These are phyloP conservation scores for Fusarium heterosporum DNA, from an alignment of 2,329 filamentous ascomycete species.

Conservation along the genomic window DNA sequence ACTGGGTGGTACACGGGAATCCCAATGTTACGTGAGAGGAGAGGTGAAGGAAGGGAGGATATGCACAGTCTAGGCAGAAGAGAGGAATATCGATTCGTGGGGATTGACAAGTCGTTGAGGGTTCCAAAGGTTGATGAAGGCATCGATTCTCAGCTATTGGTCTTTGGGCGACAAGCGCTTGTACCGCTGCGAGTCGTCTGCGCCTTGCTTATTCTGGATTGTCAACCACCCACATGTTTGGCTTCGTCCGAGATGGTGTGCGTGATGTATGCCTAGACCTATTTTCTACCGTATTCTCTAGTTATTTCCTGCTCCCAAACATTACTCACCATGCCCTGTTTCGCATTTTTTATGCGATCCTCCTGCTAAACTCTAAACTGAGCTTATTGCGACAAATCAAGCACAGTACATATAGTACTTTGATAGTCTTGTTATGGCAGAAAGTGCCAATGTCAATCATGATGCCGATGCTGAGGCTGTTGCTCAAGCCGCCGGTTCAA, in stretches of 20 bases:
- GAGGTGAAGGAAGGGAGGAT: conserved; percentile 4
- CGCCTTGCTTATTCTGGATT: conserved; percentile 35
- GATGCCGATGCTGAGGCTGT: no score
- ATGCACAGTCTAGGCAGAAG: background rate
- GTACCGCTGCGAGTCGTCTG: conserved; percentile 32
- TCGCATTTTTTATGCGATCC: conserved; percentile 18
- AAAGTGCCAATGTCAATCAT: conserved; percentile 8
- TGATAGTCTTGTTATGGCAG: conserved; percentile 34
- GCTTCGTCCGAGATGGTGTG: conserved; percentile 25
- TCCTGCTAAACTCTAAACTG: background rate
- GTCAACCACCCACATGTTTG: conserved; percentile 40
- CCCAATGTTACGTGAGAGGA: conserved; percentile 2
- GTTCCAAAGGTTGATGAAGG: conserved; percentile 5
- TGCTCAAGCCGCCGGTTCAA: conserved; percentile 32
- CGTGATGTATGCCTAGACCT: conserved; percentile 35
- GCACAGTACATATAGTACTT: background rate
- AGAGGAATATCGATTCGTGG: background rate
- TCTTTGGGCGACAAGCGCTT: conserved; percentile 26
- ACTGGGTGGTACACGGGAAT: background rate
- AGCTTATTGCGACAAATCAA: conserved; percentile 1
- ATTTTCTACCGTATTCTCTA: background rate
- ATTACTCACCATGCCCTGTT: conserved; percentile 9
- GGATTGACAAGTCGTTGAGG: background rate
- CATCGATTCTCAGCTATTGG: conserved; percentile 13
- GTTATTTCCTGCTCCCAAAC: conserved; percentile 16